Base-by-base conservation (phyloP, 225 moss, liverwort and hornwort genomes). In the Lunularia cruciata region DNA sequence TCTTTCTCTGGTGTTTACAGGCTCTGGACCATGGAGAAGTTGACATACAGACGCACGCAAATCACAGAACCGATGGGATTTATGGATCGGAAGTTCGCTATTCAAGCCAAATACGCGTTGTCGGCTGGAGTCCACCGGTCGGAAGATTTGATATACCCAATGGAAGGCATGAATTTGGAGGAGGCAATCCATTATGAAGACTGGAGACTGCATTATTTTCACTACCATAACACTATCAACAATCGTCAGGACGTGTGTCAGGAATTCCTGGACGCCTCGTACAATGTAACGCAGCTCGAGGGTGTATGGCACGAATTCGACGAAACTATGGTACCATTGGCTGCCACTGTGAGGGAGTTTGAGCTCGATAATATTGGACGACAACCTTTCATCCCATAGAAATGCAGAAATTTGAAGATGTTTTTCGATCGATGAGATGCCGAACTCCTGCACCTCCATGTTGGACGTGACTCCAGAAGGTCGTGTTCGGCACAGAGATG, bases 211-310 rank as follows among this genome's bases (percentile, higher is more conserved):
- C 83, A 71, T 30, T 92, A 92, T 54, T 92, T 83, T 30, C 92
- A 92, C 76, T 89, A 65, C 51, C 92, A 89, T 60, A 86, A 87
- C 25, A 89, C 92, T 9, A 92, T 88, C 55, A 81, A 81, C 63
- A 73, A 57, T 23, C 63, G 83, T 32, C 70, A 63, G 25, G 92
- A 88, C 15, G 65, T 89, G 8, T 92, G 92, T 67, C 76, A 80
- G 69, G 72, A 84, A 27, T 82, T 81, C 1, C 22, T 89, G 5
- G 74, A 83, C 27, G 59, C 63, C 8, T 37, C 42, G 4, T 51
- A 10, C 20, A 55, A 13, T 15, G 65, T 32, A 4, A 60, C 51
- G 31, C 33, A 53, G 22, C 22, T 72, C n/a, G 49, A 72, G 14
- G 47, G 55, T 16, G 39, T 35, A 4, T 54, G 23, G 15, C 30